Base-by-base conservation (phyloP, 2,329 filamentous ascomycete species). In the Myotisia sp. region DNA sequence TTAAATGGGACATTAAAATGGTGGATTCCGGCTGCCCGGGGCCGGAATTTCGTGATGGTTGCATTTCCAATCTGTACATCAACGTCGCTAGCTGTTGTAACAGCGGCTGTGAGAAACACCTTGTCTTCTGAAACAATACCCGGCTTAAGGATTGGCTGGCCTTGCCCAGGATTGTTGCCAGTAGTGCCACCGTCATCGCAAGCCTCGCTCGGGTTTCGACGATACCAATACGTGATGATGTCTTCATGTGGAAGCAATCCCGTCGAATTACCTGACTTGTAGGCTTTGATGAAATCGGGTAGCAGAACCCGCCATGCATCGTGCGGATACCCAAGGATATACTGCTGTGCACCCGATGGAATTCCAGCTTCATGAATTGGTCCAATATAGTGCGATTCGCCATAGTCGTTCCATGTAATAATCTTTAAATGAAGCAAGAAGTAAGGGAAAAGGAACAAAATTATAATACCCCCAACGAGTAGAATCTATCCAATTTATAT, bases 381-480 rank as follows among this genome's bases (percentile, higher is more conserved):
- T 14, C 62, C 63, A 41, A 72, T 68, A 46, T 74, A 73, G 48
- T 70, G 68, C 2, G 68, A 66, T 47, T 75, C 71, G 21, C 70
- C 70, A 40, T 63, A 74, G 45, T 75, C 71, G 42, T 74, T 74
- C 69, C 69, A 74, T 12, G 66, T 68, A 29, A 72, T 63, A 27
- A 73, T 67, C 52, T 68, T 35, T 24, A 6, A 12, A n/a, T n/a
- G n/a, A n/a, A n/a, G n/a, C n/a, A n/a, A n/a, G n/a, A n/a, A n/a
- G n/a, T n/a, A n/a, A n/a, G n/a, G n/a, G 14, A n/a, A 1, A 23
- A 19, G 38, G 16, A 22, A 33, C 29, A 2, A 30, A 26, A 6
- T 36, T 29, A 12, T 37, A 26, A 12, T 39, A 16, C 2, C 27
- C 37, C 9, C 26, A 9, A 20, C 6, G 7, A 17, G n/a, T n/a